Conservation (phyloP, 2,329 filamentous ascomycete genomes). For the Penicillium sp. region DNA sequence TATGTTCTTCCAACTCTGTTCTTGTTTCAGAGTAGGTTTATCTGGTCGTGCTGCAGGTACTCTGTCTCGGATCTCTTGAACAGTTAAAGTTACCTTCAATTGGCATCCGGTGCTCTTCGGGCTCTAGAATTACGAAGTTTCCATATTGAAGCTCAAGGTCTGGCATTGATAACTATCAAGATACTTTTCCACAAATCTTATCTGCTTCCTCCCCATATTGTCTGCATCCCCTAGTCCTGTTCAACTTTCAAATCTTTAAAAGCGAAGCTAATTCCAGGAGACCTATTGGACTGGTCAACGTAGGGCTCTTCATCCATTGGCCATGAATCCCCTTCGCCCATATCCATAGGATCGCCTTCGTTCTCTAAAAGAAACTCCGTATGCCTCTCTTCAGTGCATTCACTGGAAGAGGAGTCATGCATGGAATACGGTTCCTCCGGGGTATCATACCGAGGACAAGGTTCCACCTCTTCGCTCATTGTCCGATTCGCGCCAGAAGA, state of each 20-base stretch:
- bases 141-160: neutral
- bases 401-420: neutral
- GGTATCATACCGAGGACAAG: neutral
- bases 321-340: neutral
- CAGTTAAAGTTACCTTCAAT: neutral
- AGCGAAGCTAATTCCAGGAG: too few species aligned
- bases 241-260: neutral
- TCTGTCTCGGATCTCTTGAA: neutral
- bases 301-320: neutral
- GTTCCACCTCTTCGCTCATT: neutral
- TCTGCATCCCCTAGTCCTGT: neutral
- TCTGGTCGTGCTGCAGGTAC: neutral
- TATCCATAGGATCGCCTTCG: neutral
- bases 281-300: neutral
- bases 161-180: neutral
- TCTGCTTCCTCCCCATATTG: neutral
- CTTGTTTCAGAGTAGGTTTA: neutral
- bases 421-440: neutral
- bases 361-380: neutral
- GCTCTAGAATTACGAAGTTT: neutral
- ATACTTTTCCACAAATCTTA: neutral
- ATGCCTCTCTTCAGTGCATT: neutral
- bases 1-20: slow-evolving; percentile 5
- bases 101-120: neutral
- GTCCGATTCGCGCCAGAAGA: neutral